Evolutionary conservation across 306 rosid species (phyloP).

Genomic region (Abrus precatorius): DNA sequence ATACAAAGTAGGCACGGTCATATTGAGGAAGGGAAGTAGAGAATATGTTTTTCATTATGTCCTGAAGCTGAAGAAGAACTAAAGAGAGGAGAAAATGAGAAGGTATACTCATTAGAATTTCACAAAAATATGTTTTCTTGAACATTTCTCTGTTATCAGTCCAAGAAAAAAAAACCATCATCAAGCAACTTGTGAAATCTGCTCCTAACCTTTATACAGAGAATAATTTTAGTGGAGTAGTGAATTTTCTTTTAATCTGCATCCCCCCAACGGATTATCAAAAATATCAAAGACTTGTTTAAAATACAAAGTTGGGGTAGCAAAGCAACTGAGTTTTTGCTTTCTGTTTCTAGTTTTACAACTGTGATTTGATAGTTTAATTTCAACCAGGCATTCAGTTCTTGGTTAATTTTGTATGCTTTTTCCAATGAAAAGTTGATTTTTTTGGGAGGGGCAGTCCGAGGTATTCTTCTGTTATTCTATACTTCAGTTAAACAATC

Average conservation of each 20-base stretch:
- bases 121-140: background rate
- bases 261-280: too few relatives aligned
- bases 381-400: slow-evolving; percentile 13
- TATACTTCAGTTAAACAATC: too few relatives aligned
- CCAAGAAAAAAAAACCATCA: slow-evolving; percentile 5
- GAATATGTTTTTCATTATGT: background rate
- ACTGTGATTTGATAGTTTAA: slow-evolving; percentile 30
- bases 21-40: slow-evolving; percentile 30
- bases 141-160: background rate
- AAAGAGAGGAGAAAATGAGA: slow-evolving; percentile 13
- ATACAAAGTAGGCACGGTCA: background rate
- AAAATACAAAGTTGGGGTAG: background rate
- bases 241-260: too few relatives aligned
- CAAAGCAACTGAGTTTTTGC: slow-evolving; percentile 9
- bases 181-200: slow-evolving; percentile 31
- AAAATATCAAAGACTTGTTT: too few relatives aligned
- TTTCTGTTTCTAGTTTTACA: slow-evolving; percentile 1
- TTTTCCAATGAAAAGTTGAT: background rate
- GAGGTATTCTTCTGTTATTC: slow-evolving; percentile 11
- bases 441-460: background rate
- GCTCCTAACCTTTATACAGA: background rate
- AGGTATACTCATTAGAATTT: background rate
- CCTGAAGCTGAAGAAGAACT: slow-evolving; percentile 18
- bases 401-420: slow-evolving; percentile 39
- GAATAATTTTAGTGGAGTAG: background rate